Evolutionary conservation across 805 yeast genomes (phyloP).

Genomic region (Wickerhamomyces bisporus): DNA sequence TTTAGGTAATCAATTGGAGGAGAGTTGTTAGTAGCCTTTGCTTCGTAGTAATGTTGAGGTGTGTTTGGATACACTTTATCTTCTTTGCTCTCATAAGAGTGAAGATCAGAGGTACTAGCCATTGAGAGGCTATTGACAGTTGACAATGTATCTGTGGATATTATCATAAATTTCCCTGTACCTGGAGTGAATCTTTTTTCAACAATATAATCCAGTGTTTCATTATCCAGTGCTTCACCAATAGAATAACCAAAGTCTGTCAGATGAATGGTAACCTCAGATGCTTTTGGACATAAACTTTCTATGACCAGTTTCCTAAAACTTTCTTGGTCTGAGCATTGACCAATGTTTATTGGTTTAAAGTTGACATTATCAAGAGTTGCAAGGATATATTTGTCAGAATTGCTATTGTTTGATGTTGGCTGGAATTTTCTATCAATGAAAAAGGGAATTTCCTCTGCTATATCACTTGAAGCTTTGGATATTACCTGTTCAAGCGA

Average conservation of each 20-base stretch:
- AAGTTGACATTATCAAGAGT: conserved; percentile 61
- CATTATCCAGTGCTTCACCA: conserved; percentile 54
- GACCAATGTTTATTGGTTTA: conserved; percentile 40
- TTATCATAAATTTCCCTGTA: conserved; percentile 29
- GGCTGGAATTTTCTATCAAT: conserved; percentile 37
- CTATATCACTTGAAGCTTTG: conserved; percentile 3
- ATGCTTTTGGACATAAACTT: conserved; percentile 26
- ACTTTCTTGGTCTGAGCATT: conserved; percentile 25
- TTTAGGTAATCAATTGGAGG: conserved; percentile 46
- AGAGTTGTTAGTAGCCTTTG: conserved; percentile 30
- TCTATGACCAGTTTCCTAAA: conserved; percentile 37
- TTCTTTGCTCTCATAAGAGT: conserved; percentile 45
- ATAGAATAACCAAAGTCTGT: conserved; percentile 63
- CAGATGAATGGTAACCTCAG: conserved; percentile 41
- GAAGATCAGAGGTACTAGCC: conserved; percentile 45
- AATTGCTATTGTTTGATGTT: conserved; percentile 25
- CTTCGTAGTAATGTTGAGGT: conserved; percentile 59
- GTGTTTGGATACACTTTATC: conserved; percentile 52
- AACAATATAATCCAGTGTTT: conserved; percentile 34
- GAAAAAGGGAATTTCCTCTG: conserved; percentile 11
- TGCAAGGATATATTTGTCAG: conserved; percentile 42
- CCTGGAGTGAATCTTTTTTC: conserved; percentile 28
- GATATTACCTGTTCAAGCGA: conserved; percentile 3
- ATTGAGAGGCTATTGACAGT: conserved; percentile 34
- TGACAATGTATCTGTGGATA: conserved; percentile 31